phyloP scores from a whole-genome alignment of 441 rosid species.

The Croton laevigatus region DNA sequence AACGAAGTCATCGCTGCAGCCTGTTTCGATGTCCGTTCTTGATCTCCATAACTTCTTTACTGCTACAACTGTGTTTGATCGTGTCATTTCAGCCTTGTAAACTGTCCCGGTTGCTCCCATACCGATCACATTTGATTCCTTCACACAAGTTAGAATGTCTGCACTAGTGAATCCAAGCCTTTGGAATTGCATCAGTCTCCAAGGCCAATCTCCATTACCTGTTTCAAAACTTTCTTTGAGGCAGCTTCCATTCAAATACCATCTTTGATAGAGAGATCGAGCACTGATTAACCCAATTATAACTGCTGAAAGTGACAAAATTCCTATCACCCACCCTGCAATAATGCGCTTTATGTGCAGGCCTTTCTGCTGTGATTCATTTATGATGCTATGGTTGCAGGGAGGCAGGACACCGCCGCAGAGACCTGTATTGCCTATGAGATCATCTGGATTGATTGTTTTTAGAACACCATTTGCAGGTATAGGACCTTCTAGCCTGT shows the following conservation, averaged over 20 bases:
- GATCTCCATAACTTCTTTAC: conserved; percentile 87
- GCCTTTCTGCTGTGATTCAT: conserved; percentile 32
- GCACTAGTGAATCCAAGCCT: conserved; percentile 68
- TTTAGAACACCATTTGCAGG: conserved; percentile 64
- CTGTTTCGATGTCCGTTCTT: conserved; percentile 49
- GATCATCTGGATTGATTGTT: conserved; percentile 70
- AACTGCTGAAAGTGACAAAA: conserved; percentile 45
- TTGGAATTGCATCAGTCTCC: conserved; percentile 85
- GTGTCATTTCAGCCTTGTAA: conserved; percentile 65
- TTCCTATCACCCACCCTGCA: conserved; percentile 55
- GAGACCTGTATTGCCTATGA: conserved; percentile 61
- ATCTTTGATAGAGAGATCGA: conserved; percentile 43
- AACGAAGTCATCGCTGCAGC: conserved; percentile 61
- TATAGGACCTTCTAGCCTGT: conserved; percentile 70
- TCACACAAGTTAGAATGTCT: conserved; percentile 61
- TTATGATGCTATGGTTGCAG: conserved; percentile 32
- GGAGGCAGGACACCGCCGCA: conserved; percentile 75
- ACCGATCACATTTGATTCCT: conserved; percentile 73
- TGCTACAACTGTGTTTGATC: conserved; percentile 52
- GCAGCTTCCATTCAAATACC: conserved; percentile 47
- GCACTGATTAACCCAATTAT: conserved; percentile 39
- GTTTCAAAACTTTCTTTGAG: conserved; percentile 39
- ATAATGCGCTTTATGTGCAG: conserved; percentile 44
- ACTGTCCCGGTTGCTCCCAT: conserved; percentile 85
- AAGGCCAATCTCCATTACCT: conserved; percentile 74